phyloP scores from a whole-genome alignment of 1,139 yeast species.

The Lodderomyces jiufengensis region DNA sequence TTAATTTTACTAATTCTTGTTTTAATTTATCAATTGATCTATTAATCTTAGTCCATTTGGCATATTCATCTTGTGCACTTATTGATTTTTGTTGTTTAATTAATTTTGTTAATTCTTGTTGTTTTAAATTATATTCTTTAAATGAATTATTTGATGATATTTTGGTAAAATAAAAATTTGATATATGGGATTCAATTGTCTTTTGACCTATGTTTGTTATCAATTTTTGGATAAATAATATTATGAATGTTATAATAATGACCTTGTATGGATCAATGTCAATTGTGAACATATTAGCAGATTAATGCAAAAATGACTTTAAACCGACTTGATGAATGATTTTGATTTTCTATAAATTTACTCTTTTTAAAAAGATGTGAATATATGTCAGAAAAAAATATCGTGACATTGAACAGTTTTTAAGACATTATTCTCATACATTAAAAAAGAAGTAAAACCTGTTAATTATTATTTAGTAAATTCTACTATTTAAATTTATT shows the following conservation, averaged over 20 bases:
- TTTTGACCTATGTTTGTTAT: conserved; percentile 35
- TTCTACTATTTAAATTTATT: too few species aligned
- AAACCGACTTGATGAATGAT: too few species aligned
- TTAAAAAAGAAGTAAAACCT: too few species aligned
- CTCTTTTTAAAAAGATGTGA: too few species aligned
- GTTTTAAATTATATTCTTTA: conserved; percentile 33
- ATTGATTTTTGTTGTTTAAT: conserved; percentile 56
- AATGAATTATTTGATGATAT: conserved; percentile 16
- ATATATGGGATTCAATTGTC: conserved; percentile 24
- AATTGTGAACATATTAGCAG: conserved; percentile 5
- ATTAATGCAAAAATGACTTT: too few species aligned
- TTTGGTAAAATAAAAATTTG: background rate
- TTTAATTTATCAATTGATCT: conserved; percentile 62
- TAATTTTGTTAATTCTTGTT: conserved; percentile 44
- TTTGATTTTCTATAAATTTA: too few species aligned
- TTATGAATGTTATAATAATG: conserved; percentile 23
- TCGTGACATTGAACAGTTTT: too few species aligned
- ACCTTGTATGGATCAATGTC: conserved; percentile 33
- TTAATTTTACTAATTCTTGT: conserved; percentile 46
- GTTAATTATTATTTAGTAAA: too few species aligned
- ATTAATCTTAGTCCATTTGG: conserved; percentile 92
- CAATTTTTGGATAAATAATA: conserved; percentile 30
- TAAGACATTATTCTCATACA: too few species aligned
- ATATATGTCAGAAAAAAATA: too few species aligned
- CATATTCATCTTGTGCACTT: conserved; percentile 91